A percentile compares a stretch with the other conserved stretches of the same genome.
These are phyloP conservation scores for Backusella luteola DNA, from an alignment of 192 early-diverging fungal genomes.

Conservation along the genomic window DNA sequence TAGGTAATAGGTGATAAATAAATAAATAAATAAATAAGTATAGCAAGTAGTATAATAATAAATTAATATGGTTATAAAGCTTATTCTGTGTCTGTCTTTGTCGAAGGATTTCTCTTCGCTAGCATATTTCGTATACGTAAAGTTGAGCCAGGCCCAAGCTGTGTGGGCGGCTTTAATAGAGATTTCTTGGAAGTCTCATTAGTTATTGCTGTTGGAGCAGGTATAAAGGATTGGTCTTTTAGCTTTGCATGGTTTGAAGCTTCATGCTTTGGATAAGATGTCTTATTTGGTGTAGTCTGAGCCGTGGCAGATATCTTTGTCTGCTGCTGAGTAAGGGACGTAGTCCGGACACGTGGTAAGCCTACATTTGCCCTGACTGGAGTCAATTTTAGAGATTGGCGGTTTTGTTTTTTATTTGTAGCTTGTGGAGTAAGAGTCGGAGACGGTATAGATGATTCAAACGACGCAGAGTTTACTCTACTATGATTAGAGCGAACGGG, in stretches of 20 bases:
- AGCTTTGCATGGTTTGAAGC: not conserved
- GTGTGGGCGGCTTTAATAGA: conserved; percentile 18
- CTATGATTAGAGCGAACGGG: not conserved
- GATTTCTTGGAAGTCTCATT: not conserved
- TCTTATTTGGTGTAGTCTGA: not conserved
- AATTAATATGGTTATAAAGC: not conserved
- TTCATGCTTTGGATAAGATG: not conserved
- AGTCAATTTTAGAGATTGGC: not conserved
- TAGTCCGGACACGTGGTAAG: not conserved
- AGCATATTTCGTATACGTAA: conserved; percentile 26
- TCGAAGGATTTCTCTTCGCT: conserved; percentile 13
- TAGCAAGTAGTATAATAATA: not conserved
- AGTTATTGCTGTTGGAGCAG: not conserved
- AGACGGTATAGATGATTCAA: not conserved
- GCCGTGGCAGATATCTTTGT: not conserved
- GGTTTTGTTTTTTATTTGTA: not conserved
- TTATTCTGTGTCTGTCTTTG: not conserved
- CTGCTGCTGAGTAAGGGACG: not conserved
- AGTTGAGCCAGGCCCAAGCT: conserved; percentile 25
- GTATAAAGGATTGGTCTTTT: not conserved
- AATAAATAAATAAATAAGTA: not conserved
- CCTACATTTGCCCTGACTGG: not conserved
- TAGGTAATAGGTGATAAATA: not conserved
- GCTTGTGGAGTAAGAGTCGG: not conserved
- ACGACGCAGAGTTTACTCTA: not conserved